Base-by-base conservation (phyloP, 805 yeast species). In the Metschnikowia drakensbergensis region DNA sequence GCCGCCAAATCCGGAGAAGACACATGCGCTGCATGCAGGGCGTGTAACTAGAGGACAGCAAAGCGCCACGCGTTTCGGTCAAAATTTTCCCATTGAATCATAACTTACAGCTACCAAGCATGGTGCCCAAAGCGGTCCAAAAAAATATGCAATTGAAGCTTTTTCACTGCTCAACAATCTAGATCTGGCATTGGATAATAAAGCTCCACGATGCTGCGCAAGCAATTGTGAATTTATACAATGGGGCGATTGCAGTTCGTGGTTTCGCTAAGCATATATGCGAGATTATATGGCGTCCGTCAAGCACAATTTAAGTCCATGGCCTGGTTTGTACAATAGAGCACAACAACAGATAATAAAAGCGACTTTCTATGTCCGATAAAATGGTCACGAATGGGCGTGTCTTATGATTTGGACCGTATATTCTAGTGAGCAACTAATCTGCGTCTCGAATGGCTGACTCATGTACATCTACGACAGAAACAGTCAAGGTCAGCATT, bases 71-170 rank as follows among this genome's bases (percentile, higher is more conserved):
- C 39, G 29, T 11, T 31, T 23, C n/a, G 29, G 22, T 26, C 22
- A 37, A 37, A 37, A 11, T 37, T 37, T 37, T 26, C 22, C 5
- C 30, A 17, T 11, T 33, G 6, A 37, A 26, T 27, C n/a, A n/a
- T 37, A 8, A 37, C 39, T 26, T 22, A 37, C 25, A 37, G 29
- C n/a, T 37, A n/a, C 29, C 32, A 28, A 28, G 32, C 25, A 27
- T 6, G 9, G 30, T 8, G 30, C 8, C 30, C 9, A 8, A 28
- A 6, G 6, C 8, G 30, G 9, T 17, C 17, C 17, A 28, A 28
- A 28, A 9, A 27, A 3, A 27, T 27, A 37, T 37, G 41, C 41
- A 37, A 37, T 37, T 37, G 41, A 37, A 37, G 41, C 41, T 37
- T 28, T 33, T 37, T 13, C 13, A 7, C 27, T 37, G 41, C 25